Evolutionary conservation across 495 filamentous ascomycete species (phyloP), one percentile per base, ranked within the genome.

Genomic region (Jackrogersella minutella): DNA sequence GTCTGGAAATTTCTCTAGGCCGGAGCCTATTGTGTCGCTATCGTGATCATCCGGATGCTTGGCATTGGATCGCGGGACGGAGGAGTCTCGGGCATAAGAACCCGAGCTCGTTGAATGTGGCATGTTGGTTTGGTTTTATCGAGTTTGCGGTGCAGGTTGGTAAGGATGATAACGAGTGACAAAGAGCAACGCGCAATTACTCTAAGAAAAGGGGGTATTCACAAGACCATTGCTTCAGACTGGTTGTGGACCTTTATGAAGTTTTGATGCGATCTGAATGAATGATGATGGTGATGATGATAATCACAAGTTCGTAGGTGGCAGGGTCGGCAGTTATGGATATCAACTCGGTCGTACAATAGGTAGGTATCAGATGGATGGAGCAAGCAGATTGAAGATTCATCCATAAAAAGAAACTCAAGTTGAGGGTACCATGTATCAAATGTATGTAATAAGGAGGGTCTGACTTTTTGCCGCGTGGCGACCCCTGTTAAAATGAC

Each of bases 1-100:
- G 46, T 86, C 83, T 43, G 84, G 84, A 43, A 86, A 86, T 58
- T 82, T 81, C 64, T 86, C 84, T 28, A 82, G 81, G 39, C 74
- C 78, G 47, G 70, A 74, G 34, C 73, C 67, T 9, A 70, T n/a
- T n/a, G n/a, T 7, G 22, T 74, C 76, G 60, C 59, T 70, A 43
- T 78, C 77, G 7, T 66, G 63, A 17, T 81, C 77, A 28, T 53
- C 66, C 13, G 68, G 56, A 31, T 76, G 58, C 58, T 76, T 77
- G 41, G 66, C 46, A 66, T 51, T 75, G 47, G 74, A 66, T 69
- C 72, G 69, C 50, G 72, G 65, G 39, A 75, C 52, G 39, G 73
- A 75, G 39, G 71, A 54, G 3, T 73, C 70, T 54, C 73, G 68
- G 57, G 64, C 54, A 43, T 68, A 73, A 16, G 72, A 68, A 22